Evolutionary conservation across 1,284 basidiomycete species (phyloP).

Genomic region (Kwoniella shivajii): DNA sequence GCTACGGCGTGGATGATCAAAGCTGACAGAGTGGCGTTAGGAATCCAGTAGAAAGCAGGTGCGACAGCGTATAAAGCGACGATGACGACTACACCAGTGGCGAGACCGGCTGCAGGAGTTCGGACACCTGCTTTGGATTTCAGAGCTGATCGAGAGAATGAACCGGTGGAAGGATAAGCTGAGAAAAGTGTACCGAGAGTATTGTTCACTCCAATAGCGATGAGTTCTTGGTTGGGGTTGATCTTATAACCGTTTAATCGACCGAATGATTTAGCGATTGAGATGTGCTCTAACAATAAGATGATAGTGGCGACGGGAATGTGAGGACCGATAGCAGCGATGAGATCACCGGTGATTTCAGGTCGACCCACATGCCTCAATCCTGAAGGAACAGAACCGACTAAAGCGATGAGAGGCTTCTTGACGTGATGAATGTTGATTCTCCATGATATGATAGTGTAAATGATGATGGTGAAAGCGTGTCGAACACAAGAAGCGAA

Average conservation of each 20-base stretch:
- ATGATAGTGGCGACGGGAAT: slow-evolving; percentile 94
- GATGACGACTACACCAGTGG: slow-evolving; percentile 85
- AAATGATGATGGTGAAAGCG: slow-evolving; percentile 79
- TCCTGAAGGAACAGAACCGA: slow-evolving; percentile 79
- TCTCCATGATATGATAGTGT: slow-evolving; percentile 82
- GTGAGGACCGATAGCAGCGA: slow-evolving; percentile 72
- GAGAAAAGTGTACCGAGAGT: slow-evolving; percentile 76
- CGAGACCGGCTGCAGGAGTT: slow-evolving; percentile 86
- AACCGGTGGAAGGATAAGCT: slow-evolving; percentile 95
- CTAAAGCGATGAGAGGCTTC: slow-evolving; percentile 80
- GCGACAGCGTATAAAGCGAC: slow-evolving; percentile 93
- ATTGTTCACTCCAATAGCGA: slow-evolving; percentile 88
- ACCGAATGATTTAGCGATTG: slow-evolving; percentile 94
- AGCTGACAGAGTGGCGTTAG: slow-evolving; percentile 71
- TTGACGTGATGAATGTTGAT: slow-evolving; percentile 68
- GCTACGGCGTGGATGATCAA: slow-evolving; percentile 96
- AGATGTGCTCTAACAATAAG: slow-evolving; percentile 92
- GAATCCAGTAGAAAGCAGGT: slow-evolving; percentile 72
- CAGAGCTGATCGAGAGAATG: slow-evolving; percentile 94
- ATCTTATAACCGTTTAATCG: slow-evolving; percentile 97
- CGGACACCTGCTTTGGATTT: slow-evolving; percentile 96
- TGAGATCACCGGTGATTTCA: slow-evolving; percentile 64
- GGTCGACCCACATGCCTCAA: slow-evolving; percentile 77
- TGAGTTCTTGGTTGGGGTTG: slow-evolving; percentile 94
- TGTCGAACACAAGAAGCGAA: slow-evolving; percentile 83